Conservation (phyloP, 306 rosid species). For the Prosopis cineraria region DNA sequence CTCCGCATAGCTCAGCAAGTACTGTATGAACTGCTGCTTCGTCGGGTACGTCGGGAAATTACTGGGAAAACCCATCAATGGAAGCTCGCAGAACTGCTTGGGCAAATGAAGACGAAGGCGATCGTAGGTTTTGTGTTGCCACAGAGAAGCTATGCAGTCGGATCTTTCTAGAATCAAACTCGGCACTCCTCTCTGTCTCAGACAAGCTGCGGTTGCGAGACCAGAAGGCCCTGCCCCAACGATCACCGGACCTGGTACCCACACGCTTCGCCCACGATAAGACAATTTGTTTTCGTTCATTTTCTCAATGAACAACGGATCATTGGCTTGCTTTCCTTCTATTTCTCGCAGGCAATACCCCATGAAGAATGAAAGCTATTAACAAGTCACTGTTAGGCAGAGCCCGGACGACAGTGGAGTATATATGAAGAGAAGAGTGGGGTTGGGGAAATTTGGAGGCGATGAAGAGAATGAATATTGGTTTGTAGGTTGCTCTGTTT, state of each 20-base stretch:
- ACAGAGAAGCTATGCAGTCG: conserved; percentile 60
- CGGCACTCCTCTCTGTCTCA: conserved; percentile 46
- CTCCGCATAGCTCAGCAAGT: conserved; percentile 48
- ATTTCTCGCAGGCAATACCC: conserved; percentile 35
- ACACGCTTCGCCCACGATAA: background rate
- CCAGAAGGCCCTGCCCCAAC: conserved; percentile 75
- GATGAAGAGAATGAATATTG: background rate
- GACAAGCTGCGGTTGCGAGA: conserved; percentile 60
- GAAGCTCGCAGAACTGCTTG: conserved; percentile 63
- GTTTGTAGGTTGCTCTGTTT: conserved; percentile 14
- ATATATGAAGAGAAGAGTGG: background rate
- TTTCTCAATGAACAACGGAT: conserved; percentile 42
- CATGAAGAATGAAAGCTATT: conserved; percentile 34
- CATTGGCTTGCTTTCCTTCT: conserved; percentile 56
- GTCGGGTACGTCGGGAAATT: conserved; percentile 61
- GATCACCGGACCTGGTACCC: conserved; percentile 49
- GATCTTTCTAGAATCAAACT: conserved; percentile 57
- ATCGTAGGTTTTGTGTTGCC: conserved; percentile 64
- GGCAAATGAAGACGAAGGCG: conserved; percentile 66
- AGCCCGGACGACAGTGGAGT: background rate
- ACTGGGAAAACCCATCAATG: conserved; percentile 45
- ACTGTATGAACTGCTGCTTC: conserved; percentile 53
- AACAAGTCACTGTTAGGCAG: background rate
- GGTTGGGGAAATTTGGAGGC: background rate
- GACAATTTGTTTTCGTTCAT: conserved; percentile 10